A percentile compares a stretch with the other conserved stretches of the same genome.
Evolutionary conservation across 1,139 yeast genomes (phyloP).

Genomic region (Debaryomycetaceae sp.): DNA sequence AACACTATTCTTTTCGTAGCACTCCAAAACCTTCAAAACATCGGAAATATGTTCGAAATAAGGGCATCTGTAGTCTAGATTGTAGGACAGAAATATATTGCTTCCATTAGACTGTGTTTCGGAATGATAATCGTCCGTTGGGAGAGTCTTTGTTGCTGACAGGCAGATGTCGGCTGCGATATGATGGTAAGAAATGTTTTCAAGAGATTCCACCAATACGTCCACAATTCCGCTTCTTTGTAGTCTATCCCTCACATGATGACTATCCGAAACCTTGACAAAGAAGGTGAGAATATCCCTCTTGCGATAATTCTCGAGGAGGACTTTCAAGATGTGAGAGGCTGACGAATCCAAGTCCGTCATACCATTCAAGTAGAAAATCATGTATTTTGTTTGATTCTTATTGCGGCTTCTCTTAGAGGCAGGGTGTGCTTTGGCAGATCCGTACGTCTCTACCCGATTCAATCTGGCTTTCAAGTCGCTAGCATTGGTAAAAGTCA

Average conservation of each 20-base stretch:
- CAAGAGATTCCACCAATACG: slow-evolving; percentile 25
- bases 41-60: slow-evolving; percentile 41
- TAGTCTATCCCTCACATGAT: slow-evolving; percentile 28
- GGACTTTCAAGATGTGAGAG: slow-evolving; percentile 65
- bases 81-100: neutral
- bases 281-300: slow-evolving; percentile 63
- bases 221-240: slow-evolving; percentile 29
- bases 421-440: slow-evolving; percentile 82
- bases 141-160: neutral
- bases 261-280: slow-evolving; percentile 55
- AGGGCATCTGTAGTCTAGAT: slow-evolving; percentile 16
- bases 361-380: slow-evolving; percentile 86
- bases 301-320: slow-evolving; percentile 51
- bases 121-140: neutral
- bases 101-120: neutral
- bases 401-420: slow-evolving; percentile 54
- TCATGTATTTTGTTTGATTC: slow-evolving; percentile 60
- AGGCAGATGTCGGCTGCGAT: slow-evolving; percentile 9
- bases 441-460: slow-evolving; percentile 81
- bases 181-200: slow-evolving; percentile 24
- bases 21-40: slow-evolving; percentile 41
- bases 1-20: slow-evolving; percentile 20
- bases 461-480: slow-evolving; percentile 74
- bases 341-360: slow-evolving; percentile 85
- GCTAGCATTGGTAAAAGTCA: slow-evolving; percentile 86